A percentile compares a stretch with the other conserved stretches of the same genome.
Conservation (phyloP, 2,329 filamentous ascomycete species). For the Nigrospora sphaerica region DNA sequence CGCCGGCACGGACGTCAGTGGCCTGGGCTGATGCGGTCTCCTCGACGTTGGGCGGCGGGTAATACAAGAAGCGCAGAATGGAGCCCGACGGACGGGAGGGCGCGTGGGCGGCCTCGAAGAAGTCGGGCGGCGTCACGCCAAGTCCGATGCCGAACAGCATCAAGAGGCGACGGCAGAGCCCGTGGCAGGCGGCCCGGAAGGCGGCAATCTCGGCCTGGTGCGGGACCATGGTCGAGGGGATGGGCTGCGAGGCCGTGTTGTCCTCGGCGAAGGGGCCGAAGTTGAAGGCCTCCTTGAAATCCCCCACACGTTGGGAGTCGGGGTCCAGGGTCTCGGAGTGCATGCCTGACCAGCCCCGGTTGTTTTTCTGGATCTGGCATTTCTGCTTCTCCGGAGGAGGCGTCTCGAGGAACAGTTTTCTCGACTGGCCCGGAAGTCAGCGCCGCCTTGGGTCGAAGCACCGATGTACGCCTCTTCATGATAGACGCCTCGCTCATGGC, state of each 20-base stretch:
- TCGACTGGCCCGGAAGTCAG: constrained; percentile 42
- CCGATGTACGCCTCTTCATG: too few species aligned
- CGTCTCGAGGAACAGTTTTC: constrained; percentile 60
- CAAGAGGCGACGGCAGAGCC: constrained; percentile 66
- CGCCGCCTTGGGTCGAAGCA: too few species aligned
- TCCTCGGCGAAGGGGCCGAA: constrained; percentile 69
- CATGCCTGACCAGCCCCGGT: constrained; percentile 85
- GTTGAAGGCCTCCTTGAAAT: constrained; percentile 87
- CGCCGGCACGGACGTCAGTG: constrained; percentile 74
- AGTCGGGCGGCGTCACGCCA: constrained; percentile 46
- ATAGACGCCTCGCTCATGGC: too few species aligned
- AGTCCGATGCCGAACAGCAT: constrained; percentile 74
- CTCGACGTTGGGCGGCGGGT: constrained; percentile 46
- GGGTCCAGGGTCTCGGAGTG: constrained; percentile 84
- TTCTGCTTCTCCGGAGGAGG: constrained; percentile 64
- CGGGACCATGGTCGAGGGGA: constrained; percentile 57
- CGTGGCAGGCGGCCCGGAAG: constrained; percentile 66
- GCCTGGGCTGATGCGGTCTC: constrained; percentile 32
- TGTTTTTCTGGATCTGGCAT: constrained; percentile 72
- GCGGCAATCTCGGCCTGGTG: constrained; percentile 54
- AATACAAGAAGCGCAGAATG: constrained; percentile 66
- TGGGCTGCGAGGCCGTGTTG: constrained; percentile 66
- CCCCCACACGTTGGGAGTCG: constrained; percentile 70
- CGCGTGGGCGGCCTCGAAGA: constrained; percentile 48
- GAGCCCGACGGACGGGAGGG: constrained; percentile 40